Base-by-base conservation (phyloP, 306 rosid species). In the Trichosanthes truncata region DNA sequence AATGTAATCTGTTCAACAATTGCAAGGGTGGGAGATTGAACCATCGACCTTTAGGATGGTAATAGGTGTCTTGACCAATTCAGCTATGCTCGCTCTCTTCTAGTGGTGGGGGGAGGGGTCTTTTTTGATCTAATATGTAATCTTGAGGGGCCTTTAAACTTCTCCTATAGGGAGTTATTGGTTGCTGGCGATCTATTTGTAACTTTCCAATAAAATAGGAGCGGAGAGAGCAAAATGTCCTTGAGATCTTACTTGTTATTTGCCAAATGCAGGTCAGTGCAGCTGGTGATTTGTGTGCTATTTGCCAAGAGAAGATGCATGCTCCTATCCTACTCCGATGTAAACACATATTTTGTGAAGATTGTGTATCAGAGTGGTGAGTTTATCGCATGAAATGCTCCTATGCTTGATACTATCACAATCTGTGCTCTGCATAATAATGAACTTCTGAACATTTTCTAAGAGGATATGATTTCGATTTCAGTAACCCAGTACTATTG, bases 291-390 rank as follows among this genome's bases (percentile, higher is more conserved):
- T 87, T 96, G 49, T 95, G 99, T 83, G 97, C 99, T 45, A 95
- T 95, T 88, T 96, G 99, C 87, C 99, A 96, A 88, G 99, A 96
- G 88, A 93, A 96, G 91, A 96, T 96, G 98, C 98, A 91, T 81
- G 88, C 94, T 63, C 99, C 99, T 55, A 85, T 96, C 81, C 85
- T 90, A 59, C 98, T 96, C 72, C 90, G 94, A 36, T 96, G 99
- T 85, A 95, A 95, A 83, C 99, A 95, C 91, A 89, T 95, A 76
- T 95, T 95, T 84, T 95, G 99, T 36, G 97, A 96, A 88, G 99
- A 96, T 80, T 96, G 99, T 69, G 99, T 93, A 75, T 96, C 97
- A 69, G 99, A 96, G 79, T 96, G 99, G 99, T 93, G 65, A 86
- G 93, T 79, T 79, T 71, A 53, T 55, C 49, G 35, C 78, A 74